Conservation (phyloP, 2,329 filamentous ascomycete species). For the Fusarium sp. region DNA sequence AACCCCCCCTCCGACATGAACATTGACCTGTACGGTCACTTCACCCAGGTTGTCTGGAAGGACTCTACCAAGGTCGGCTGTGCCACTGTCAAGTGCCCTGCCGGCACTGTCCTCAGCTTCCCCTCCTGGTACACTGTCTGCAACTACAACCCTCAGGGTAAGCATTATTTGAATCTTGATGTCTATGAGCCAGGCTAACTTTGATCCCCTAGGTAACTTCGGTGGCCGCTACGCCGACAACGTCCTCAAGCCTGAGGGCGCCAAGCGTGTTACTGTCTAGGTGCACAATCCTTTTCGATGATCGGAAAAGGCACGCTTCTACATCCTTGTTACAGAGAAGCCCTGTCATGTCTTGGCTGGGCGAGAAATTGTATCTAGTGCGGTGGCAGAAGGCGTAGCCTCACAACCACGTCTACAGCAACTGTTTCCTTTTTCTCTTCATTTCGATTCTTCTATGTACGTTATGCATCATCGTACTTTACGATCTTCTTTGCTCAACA, state of each 20-base stretch:
- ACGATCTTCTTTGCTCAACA: conserved; percentile 48
- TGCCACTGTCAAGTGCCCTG: conserved; percentile 77
- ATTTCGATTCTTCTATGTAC: conserved; percentile 53
- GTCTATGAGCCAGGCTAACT: neutral
- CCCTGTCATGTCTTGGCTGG: conserved; percentile 26
- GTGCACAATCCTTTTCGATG: conserved; percentile 4
- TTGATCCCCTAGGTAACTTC: conserved; percentile 59
- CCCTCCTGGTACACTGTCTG: conserved; percentile 83
- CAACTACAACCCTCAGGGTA: conserved; percentile 84
- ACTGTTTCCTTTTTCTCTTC: conserved; percentile 36
- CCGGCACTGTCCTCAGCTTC: conserved; percentile 61
- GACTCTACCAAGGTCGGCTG: conserved; percentile 53
- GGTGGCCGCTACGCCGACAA: conserved; percentile 62
- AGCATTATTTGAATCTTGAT: conserved; percentile 45
- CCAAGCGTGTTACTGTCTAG: conserved; percentile 44
- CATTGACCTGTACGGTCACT: conserved; percentile 73
- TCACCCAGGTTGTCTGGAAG: conserved; percentile 59
- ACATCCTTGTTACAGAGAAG: conserved; percentile 15
- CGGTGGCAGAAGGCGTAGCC: conserved; percentile 26
- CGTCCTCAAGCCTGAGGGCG: conserved; percentile 55
- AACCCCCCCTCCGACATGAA: conserved; percentile 67
- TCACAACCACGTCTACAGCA: conserved; percentile 32
- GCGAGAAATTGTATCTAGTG: conserved; percentile 25
- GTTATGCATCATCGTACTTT: conserved; percentile 50
- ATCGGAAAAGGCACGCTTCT: conserved; percentile 27